Evolutionary conservation across 2,329 filamentous ascomycete species (phyloP).

Genomic region (Aspergillus alliaceus): DNA sequence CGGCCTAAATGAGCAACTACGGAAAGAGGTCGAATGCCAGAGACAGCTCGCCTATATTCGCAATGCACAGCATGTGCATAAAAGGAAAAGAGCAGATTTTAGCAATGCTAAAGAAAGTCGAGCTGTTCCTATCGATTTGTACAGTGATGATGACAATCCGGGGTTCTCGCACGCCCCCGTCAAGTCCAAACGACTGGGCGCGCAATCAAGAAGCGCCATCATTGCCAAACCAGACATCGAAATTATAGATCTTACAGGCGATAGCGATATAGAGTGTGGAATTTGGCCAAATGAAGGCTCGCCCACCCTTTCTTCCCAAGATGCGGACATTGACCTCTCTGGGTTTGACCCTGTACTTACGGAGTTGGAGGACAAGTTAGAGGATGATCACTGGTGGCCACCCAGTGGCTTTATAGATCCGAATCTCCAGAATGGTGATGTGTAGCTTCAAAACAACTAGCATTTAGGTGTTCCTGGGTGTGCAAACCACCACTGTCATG

Average conservation of each 20-base stretch:
- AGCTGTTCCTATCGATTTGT: constrained; percentile 16
- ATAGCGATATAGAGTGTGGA: constrained; percentile 18
- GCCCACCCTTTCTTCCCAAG: neutral
- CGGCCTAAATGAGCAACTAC: constrained; percentile 19
- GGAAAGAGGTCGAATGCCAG: constrained; percentile 19
- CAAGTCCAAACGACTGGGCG: constrained; percentile 4
- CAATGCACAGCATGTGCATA: constrained; percentile 23
- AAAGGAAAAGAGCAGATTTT: constrained; percentile 16
- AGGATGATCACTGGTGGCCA: constrained; percentile 43
- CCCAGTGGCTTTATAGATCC: constrained; percentile 31
- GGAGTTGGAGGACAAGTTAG: constrained; percentile 19
- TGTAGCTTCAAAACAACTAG: neutral
- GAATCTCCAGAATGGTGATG: constrained; percentile 24
- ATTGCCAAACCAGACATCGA: constrained; percentile 11
- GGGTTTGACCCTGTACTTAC: neutral
- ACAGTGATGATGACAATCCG: constrained; percentile 17
- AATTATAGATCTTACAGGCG: constrained; percentile 30
- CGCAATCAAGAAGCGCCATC: neutral
- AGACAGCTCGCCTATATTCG: constrained; percentile 30
- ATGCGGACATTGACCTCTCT: neutral
- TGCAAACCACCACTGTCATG: too few species aligned
- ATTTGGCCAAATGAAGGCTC: neutral
- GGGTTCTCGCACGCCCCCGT: neutral
- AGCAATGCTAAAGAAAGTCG: neutral
- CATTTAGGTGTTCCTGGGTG: too few species aligned